A percentile compares a stretch with the other conserved stretches of the same genome.
Evolutionary conservation across 148 eudicot genomes (phyloP).

Genomic region (Talinum fruticosum): DNA sequence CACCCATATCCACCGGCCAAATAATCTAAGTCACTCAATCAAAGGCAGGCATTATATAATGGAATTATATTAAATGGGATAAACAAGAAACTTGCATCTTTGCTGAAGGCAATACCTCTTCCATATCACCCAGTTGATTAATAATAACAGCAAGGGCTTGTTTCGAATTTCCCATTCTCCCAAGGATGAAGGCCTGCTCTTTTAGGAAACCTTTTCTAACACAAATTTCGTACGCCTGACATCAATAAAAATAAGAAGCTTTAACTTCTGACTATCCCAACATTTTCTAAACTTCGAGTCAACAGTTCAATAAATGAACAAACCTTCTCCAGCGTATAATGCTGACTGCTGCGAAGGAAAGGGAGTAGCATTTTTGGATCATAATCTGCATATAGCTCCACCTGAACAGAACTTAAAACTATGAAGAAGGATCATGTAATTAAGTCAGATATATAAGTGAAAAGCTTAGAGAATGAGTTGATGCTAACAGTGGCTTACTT

Average conservation of each 20-base stretch:
- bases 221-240: constrained; percentile 77
- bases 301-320: constrained; percentile 12
- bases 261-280: constrained; percentile 14
- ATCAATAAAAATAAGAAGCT: constrained; percentile 23
- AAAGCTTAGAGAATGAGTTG: background rate
- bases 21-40: background rate
- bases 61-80: background rate
- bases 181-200: constrained; percentile 93
- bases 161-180: constrained; percentile 91
- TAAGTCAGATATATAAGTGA: background rate
- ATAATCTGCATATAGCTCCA: constrained; percentile 93
- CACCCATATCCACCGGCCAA: background rate
- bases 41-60: background rate
- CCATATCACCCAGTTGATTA: constrained; percentile 81
- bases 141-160: constrained; percentile 92
- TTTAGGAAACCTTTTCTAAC: constrained; percentile 54
- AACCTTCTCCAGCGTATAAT: constrained; percentile 94
- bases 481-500: background rate
- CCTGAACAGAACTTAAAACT: constrained; percentile 41
- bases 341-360: constrained; percentile 94
- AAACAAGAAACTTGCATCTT: background rate
- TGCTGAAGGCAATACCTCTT: constrained; percentile 53
- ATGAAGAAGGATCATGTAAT: constrained; percentile 13
- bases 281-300: background rate
- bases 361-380: constrained; percentile 87